phyloP scores from a whole-genome alignment of 331 rosid species.

The Saraca asoca region DNA sequence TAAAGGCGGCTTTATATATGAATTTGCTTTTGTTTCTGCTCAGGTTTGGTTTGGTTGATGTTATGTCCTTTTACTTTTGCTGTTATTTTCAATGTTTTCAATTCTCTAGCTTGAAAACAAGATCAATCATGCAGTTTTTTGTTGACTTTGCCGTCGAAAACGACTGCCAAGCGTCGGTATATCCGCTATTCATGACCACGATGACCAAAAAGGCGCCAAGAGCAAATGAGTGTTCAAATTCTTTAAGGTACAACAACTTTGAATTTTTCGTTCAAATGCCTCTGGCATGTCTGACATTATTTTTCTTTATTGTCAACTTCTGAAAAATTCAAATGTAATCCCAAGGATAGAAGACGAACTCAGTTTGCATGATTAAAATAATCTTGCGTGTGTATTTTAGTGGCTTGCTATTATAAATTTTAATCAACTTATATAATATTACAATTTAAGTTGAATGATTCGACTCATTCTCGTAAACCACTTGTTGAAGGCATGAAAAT shows the following conservation, averaged over 20 bases:
- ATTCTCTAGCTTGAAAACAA: constrained; percentile 25
- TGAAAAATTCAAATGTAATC: constrained; percentile 33
- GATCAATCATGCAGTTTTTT: background rate
- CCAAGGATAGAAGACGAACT: background rate
- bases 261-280: constrained; percentile 35
- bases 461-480: too few relatives aligned
- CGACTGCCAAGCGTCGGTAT: too few relatives aligned
- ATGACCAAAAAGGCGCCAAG: background rate
- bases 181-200: too few relatives aligned
- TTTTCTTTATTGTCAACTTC: constrained; percentile 18
- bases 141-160: constrained; percentile 40
- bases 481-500: too few relatives aligned
- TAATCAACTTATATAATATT: background rate
- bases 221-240: background rate
- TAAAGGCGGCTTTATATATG: constrained; percentile 14
- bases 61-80: constrained; percentile 12
- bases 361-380: background rate
- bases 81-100: constrained; percentile 10
- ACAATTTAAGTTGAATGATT: too few relatives aligned
- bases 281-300: too few relatives aligned
- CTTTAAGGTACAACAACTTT: constrained; percentile 29
- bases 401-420: background rate
- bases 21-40: background rate
- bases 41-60: constrained; percentile 20
- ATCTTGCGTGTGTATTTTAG: background rate